Base-by-base conservation (phyloP, 83 land plant genomes). In the Picea abies region DNA sequence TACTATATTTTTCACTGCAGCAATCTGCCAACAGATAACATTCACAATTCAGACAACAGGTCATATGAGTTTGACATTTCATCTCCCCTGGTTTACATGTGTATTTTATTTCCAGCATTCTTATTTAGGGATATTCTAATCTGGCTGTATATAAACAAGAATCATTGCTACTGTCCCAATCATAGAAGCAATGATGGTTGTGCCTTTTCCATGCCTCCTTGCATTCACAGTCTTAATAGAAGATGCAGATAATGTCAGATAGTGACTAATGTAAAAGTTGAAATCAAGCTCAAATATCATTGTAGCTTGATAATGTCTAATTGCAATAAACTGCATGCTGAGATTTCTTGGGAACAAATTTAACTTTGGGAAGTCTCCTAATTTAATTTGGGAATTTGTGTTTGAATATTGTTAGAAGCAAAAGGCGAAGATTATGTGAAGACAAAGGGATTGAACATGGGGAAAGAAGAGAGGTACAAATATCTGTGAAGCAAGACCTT, bases 351-450 rank as follows among this genome's bases (percentile, higher is more conserved):
- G n/a, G n/a, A 26, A 16, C 26, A 19, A 15, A 19, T 56, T 26
- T 32, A n/a, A 22, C 11, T 9, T 26, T 32, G 29, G n/a, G 19
- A 23, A 47, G 52, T 76, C 39, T 41, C 25, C 52, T 9, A 68
- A 68, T 68, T 70, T 17, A 70, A n/a, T 32, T 35, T 35, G 44
- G 15, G 17, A 20, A 10, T 49, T 58, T 26, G 14, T 78, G 11
- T 84, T 11, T 66, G 72, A 8, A 37, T 22, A 41, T 32, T 63
- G 78, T 37, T 66, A 88, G 93, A 75, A 52, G 23, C 4, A 90
- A 90, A 67, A 84, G 85, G 78, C 83, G 82, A 37, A 90, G 86
- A 82, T 82, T 86, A 60, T 85, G 81, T 65, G 58, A 61, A 14
- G 90, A 86, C 32, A 71, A 64, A 32, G 60, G 47, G 52, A 76